These are phyloP conservation scores for Aspergillus steynii DNA, from an alignment of 495 filamentous ascomycete species.

Conservation along the genomic window DNA sequence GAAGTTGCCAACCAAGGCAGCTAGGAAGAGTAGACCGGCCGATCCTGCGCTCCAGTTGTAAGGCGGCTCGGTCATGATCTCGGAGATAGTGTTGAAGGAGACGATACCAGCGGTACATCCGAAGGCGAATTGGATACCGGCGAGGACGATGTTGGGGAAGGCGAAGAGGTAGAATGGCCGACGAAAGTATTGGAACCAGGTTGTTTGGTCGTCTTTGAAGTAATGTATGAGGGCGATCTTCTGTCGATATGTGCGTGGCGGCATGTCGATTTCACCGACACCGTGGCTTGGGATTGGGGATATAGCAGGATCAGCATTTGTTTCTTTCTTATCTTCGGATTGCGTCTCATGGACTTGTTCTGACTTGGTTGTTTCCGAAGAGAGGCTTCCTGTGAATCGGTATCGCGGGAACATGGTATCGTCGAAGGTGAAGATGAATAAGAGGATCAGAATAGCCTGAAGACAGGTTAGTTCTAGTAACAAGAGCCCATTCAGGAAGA, in stretches of 20 bases:
- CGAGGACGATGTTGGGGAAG: conserved; percentile 36
- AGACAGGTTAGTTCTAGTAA: neutral
- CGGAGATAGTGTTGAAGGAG: conserved; percentile 36
- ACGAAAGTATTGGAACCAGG: conserved; percentile 37
- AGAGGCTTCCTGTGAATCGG: conserved; percentile 18
- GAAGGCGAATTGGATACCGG: conserved; percentile 36
- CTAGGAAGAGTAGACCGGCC: conserved; percentile 30
- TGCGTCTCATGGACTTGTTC: conserved; percentile 1
- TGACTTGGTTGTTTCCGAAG: neutral
- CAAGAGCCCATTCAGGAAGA: neutral
- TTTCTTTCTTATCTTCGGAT: conserved; percentile 7
- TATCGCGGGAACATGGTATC: conserved; percentile 37
- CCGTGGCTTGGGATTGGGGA: conserved; percentile 11
- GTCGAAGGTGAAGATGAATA: conserved; percentile 38
- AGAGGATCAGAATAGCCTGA: conserved; percentile 26
- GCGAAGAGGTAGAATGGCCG: conserved; percentile 37
- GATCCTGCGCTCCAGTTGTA: conserved; percentile 34
- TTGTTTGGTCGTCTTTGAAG: conserved; percentile 30
- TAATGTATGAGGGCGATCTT: conserved; percentile 25
- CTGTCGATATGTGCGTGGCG: conserved; percentile 25
- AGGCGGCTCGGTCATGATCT: conserved; percentile 34
- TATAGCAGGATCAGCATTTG: conserved; percentile 9
- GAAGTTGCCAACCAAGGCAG: conserved; percentile 30
- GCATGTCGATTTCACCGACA: conserved; percentile 19
- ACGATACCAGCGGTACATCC: conserved; percentile 36